Base-by-base conservation (phyloP, 2,329 filamentous ascomycete genomes). In the Aspergillus quadricinctus region DNA sequence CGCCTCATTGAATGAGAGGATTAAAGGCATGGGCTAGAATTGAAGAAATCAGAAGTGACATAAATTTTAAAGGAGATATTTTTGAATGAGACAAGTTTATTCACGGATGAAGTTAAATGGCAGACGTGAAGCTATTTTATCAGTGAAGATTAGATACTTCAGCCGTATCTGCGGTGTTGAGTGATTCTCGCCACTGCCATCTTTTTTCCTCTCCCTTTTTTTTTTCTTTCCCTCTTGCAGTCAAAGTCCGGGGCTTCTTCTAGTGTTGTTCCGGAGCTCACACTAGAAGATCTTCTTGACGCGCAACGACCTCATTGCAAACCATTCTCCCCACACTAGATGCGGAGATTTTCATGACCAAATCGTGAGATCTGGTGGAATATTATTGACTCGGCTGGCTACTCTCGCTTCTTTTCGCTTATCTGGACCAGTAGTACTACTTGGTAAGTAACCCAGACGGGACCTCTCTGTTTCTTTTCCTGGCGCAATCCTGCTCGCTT, bases 391-490 rank as follows among this genome's bases (percentile, higher is more conserved):
- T 66, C 60, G 64, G 61, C 57, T 60, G 48, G 56, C 55, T 60
- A 43, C 43, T 56, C 27, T 66, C 59, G 58, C 61, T 64, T 61
- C 59, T 65, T 65, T 61, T 63, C 57, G 60, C 61, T 62, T 61
- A 60, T 63, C 59, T 64, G 52, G 52, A 57, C 61, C 58, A 59
- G 59, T 21, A 21, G 21, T 21, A 21, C 17, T 65, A 48, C 57
- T 55, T 61, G 62, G 63, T 65, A 58, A 65, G 63, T 65, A 61
- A 58, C 23, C 23, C 43, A 46, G 23, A 56, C 43, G 54, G 59
- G 56, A 57, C 55, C 58, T 53, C 31, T 62, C 53, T 56, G 43
- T 57, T 58, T 54, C 57, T 55, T 60, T 51, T 58, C 55, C 56
- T 57, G 56, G 55, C 56, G 56, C 57, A 57, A 51, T 57, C 48